phyloP scores from a whole-genome alignment of 768 basidiomycete species.

The Leccinum obscurum region DNA sequence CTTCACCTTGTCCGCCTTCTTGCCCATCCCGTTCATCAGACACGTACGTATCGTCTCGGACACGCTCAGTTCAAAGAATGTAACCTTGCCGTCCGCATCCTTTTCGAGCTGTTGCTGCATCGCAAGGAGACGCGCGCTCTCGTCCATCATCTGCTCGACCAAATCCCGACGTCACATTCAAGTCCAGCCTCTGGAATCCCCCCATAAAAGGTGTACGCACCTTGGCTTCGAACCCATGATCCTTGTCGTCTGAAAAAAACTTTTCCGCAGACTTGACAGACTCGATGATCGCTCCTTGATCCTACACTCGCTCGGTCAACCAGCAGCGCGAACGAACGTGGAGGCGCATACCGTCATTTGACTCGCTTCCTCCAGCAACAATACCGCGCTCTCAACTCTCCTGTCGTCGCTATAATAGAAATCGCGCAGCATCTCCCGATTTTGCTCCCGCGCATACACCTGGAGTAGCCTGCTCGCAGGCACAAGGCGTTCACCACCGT shows the following conservation, averaged over 20 bases:
- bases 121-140: conserved; percentile 70
- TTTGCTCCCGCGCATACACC: conserved; percentile 88
- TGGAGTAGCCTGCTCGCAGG: conserved; percentile 81
- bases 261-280: conserved; percentile 84
- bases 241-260: conserved; percentile 94
- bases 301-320: conserved; percentile 44
- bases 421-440: conserved; percentile 88
- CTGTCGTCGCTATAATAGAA: conserved; percentile 99
- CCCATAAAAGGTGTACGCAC: conserved; percentile 36
- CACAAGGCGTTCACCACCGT: conserved; percentile 72
- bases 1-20: conserved; percentile 87
- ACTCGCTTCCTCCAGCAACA: conserved; percentile 82
- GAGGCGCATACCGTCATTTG: conserved; percentile 52
- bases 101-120: conserved; percentile 87
- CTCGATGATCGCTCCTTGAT: conserved; percentile 66
- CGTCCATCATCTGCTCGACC: conserved; percentile 83
- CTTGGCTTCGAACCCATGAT: conserved; percentile 87
- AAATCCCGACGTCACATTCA: background rate
- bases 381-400: conserved; percentile 87
- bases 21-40: conserved; percentile 75
- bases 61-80: conserved; percentile 81
- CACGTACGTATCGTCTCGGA: conserved; percentile 85
- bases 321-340: background rate
- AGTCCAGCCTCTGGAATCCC: background rate
- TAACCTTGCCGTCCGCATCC: conserved; percentile 75